Percentiles rank a stretch among this genome's conserved stretches.
These are phyloP conservation scores for Singerocomus inundabilis DNA, from an alignment of 1,284 basidiomycete species.

Conservation along the genomic window DNA sequence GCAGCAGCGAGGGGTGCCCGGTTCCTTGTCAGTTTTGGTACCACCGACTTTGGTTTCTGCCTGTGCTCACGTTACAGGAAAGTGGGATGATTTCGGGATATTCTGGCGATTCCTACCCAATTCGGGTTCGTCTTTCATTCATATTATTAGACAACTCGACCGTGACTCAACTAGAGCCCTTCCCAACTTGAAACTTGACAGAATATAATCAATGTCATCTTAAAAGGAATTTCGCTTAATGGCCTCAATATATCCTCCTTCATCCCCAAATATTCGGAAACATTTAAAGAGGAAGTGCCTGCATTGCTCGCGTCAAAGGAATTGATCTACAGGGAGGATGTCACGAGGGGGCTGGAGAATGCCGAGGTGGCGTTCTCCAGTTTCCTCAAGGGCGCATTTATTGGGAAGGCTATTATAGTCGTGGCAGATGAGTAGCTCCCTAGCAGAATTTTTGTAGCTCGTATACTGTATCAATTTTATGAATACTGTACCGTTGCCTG, in stretches of 20 bases:
- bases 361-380: not conserved
- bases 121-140: conserved; percentile 7
- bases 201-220: conserved; percentile 9
- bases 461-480: too few relatives aligned
- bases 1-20: conserved; percentile 50
- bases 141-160: not conserved
- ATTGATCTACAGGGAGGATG: conserved; percentile 7
- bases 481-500: too few relatives aligned
- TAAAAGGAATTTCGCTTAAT: conserved; percentile 10
- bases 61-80: conserved; percentile 7
- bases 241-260: conserved; percentile 1
- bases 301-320: conserved; percentile 13
- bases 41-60: not conserved
- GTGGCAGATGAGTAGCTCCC: conserved; percentile 13
- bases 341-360: conserved; percentile 20
- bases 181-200: not conserved
- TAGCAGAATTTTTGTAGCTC: too few relatives aligned
- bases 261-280: conserved; percentile 7
- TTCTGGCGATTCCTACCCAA: not conserved
- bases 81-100: conserved; percentile 21
- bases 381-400: conserved; percentile 11
- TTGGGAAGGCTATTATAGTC: conserved; percentile 12
- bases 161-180: not conserved
- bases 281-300: conserved; percentile 9
- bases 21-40: conserved; percentile 34